A percentile compares a stretch with the other conserved stretches of the same genome.
These are phyloP conservation scores for Fusarium proliferatum DNA, from an alignment of 2,329 filamentous ascomycete genomes.

Conservation along the genomic window DNA sequence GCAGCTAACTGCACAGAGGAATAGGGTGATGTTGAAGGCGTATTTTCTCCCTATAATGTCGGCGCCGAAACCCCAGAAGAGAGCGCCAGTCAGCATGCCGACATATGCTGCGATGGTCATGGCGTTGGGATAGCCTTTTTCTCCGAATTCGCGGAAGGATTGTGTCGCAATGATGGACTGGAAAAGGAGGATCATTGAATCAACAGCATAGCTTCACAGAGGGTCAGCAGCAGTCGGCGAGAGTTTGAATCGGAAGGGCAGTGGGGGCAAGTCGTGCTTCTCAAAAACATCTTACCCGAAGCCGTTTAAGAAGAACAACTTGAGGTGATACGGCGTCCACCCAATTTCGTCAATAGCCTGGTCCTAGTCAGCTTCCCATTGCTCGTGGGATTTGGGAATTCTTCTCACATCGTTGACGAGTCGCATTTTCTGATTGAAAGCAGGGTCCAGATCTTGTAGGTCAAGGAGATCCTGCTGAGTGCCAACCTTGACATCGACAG, in stretches of 20 bases:
- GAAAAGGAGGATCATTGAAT: constrained; percentile 6
- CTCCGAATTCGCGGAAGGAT: constrained; percentile 16
- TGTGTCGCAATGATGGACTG: constrained; percentile 11
- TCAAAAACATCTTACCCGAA: constrained; percentile 56
- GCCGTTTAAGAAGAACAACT: constrained; percentile 71
- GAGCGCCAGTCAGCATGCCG: constrained; percentile 8
- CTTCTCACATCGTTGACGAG: constrained; percentile 70
- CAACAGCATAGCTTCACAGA: constrained; percentile 17
- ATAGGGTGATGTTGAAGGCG: constrained; percentile 22
- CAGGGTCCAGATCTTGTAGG: neutral
- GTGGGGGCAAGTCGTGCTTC: neutral
- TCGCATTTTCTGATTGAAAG: constrained; percentile 68
- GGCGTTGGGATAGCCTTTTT: constrained; percentile 5
- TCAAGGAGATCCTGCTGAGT: neutral
- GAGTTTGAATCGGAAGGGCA: neutral
- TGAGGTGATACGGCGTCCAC: constrained; percentile 68
- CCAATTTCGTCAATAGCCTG: constrained; percentile 69
- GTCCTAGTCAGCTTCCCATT: constrained; percentile 1
- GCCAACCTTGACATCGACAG: neutral
- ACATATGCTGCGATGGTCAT: constrained; percentile 11
- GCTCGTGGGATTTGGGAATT: fast-evolving
- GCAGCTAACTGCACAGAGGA: constrained; percentile 1
- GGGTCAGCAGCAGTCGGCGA: neutral
- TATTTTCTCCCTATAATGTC: constrained; percentile 20
- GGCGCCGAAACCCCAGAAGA: constrained; percentile 27